Base-by-base conservation (phyloP, 352 stramenopile genomes). In the Phytopythium montanum region DNA sequence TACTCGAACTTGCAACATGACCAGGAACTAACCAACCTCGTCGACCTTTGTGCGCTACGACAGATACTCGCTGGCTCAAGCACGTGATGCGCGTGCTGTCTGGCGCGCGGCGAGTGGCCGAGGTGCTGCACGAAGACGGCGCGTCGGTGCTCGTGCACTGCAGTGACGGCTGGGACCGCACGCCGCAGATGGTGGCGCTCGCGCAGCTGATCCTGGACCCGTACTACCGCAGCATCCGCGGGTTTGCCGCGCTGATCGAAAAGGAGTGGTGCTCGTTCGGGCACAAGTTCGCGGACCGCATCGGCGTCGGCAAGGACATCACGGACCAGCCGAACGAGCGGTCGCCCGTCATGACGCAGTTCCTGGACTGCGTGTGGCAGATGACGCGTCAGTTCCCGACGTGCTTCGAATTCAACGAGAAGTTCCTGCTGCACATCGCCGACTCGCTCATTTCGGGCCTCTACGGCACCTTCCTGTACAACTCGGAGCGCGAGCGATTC, bases 51-150 rank as follows among this genome's bases (percentile, higher is more conserved):
- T 64, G 56, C 13, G 59, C 36, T 23, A 61, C 33, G 3, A 26
- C 54, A 94, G 92, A 97, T 63, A 98, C 95, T 10, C 89, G 94
- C 44, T 99, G 98, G 98, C 79, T 99, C 25, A 95, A 94, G 56
- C 94, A 99, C 66, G 85, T 99, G 19, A 98, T 98, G 68, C 80
- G 88, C 21, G 82, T 95, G 16, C 60, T 95, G 3, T 88, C 80
- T 0, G 86, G 86, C 0, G 86, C 83, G 1, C 70, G 76, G 25
- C 73, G 82, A 34, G 77, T 95, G 36, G 83, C 86, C 19, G 79
- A 94, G 45, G 77, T 93, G n/a, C 72, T 95, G 4, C 85, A 95
- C 49, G 85, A 95, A 69, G 81, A 92, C 51, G 83, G 83, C 34
- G 83, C 85, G 14, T 91, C 80, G 1, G 86, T 95, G 31, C 68